phyloP scores from a whole-genome alignment of 2,329 filamentous ascomycete species.

The Neoascochyta sp. region DNA sequence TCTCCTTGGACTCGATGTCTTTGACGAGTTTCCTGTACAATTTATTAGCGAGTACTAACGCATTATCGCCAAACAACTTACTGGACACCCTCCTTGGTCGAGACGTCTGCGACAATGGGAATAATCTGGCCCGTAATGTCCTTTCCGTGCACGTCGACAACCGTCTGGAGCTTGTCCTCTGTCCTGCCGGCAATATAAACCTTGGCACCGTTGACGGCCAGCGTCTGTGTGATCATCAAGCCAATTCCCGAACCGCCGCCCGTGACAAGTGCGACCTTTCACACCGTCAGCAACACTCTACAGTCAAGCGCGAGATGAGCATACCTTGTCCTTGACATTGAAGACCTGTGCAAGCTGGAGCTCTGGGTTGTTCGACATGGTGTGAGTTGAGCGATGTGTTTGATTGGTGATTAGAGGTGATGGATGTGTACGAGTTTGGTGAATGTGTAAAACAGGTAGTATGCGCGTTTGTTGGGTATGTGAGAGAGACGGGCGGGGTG shows the following conservation, averaged over 20 bases:
- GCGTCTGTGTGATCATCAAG: conserved; percentile 46
- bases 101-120: conserved; percentile 44
- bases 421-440: too few relatives aligned
- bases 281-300: background rate
- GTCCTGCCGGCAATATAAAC: conserved; percentile 50
- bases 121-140: conserved; percentile 47
- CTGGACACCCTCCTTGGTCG: conserved; percentile 44
- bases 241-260: conserved; percentile 49
- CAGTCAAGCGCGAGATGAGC: conserved; percentile 7
- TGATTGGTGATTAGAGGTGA: conserved; percentile 14
- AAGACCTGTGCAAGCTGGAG: conserved; percentile 34
- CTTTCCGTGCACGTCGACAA: conserved; percentile 44
- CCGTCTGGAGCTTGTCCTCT: conserved; percentile 48
- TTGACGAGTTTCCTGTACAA: conserved; percentile 37
- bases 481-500: too few relatives aligned
- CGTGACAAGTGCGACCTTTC: conserved; percentile 22
- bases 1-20: conserved; percentile 44
- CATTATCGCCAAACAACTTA: too few relatives aligned
- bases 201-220: conserved; percentile 47
- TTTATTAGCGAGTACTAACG: too few relatives aligned
- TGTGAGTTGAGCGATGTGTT: conserved; percentile 14
- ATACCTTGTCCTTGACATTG: conserved; percentile 35
- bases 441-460: too few relatives aligned
- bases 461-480: too few relatives aligned
- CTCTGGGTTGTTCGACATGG: conserved; percentile 36